A percentile compares a stretch with the other conserved stretches of the same genome.
Evolutionary conservation across 805 yeast genomes (phyloP).

Genomic region (Barnettozyma salicaria): DNA sequence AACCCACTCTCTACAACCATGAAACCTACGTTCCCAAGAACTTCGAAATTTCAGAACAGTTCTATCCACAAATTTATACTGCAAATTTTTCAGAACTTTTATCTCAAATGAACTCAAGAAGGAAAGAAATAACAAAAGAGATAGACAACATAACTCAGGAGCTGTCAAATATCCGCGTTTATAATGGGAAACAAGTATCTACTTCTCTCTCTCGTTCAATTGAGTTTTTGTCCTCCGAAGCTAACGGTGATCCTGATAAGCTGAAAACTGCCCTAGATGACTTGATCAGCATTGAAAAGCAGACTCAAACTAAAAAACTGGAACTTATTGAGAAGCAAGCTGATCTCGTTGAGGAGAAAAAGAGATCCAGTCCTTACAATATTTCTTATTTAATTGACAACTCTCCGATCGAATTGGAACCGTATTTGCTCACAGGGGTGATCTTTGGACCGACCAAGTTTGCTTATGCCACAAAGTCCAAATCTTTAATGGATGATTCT

Average conservation of each 20-base stretch:
- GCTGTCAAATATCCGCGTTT: slow-evolving; percentile 24
- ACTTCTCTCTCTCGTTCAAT: slow-evolving; percentile 24
- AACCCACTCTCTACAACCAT: slow-evolving; percentile 13
- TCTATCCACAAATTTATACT: slow-evolving; percentile 38
- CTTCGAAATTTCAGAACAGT: slow-evolving; percentile 25
- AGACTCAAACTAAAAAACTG: slow-evolving; percentile 7
- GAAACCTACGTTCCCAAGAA: slow-evolving; percentile 17
- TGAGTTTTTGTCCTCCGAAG: slow-evolving; percentile 19
- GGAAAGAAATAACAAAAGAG: slow-evolving; percentile 16
- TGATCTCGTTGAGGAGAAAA: slow-evolving; percentile 15
- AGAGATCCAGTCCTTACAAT: slow-evolving; percentile 22
- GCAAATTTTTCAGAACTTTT: slow-evolving; percentile 18
- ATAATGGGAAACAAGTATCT: slow-evolving; percentile 29
- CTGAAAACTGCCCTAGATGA: slow-evolving; percentile 20
- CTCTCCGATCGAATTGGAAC: slow-evolving; percentile 26
- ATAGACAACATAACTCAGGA: no score
- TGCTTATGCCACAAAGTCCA: slow-evolving; percentile 24
- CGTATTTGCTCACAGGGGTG: slow-evolving; percentile 35
- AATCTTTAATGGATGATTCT: slow-evolving; percentile 7
- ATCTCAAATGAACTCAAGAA: slow-evolving; percentile 5
- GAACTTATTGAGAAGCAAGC: slow-evolving; percentile 7
- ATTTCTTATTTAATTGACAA: slow-evolving; percentile 24
- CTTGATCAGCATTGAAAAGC: slow-evolving; percentile 15
- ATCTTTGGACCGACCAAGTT: slow-evolving; percentile 29
- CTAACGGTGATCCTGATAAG: not conserved